These are phyloP conservation scores for Salix purpurea DNA, from an alignment of 345 rosid species.

Conservation along the genomic window DNA sequence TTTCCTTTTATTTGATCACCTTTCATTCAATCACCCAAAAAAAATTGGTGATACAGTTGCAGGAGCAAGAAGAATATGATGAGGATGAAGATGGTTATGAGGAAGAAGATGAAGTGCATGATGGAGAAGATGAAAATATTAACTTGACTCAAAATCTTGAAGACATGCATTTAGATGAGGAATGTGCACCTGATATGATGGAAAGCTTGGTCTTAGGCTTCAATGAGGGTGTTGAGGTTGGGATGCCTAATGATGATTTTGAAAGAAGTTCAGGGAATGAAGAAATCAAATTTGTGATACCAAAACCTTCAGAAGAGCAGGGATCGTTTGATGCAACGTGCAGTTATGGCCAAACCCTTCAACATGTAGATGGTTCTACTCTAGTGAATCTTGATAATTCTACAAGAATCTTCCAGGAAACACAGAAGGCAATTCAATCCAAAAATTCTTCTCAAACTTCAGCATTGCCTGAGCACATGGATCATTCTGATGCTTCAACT, in stretches of 20 bases:
- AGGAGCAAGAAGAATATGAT: conserved; percentile 92
- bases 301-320: conserved; percentile 38
- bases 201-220: conserved; percentile 74
- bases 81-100: conserved; percentile 86
- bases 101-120: conserved; percentile 78
- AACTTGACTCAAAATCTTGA: conserved; percentile 51
- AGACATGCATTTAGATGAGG: conserved; percentile 55
- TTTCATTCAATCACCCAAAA: neutral
- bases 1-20: neutral
- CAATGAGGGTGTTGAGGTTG: conserved; percentile 85
- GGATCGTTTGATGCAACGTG: conserved; percentile 35
- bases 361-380: conserved; percentile 38
- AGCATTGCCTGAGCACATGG: conserved; percentile 31
- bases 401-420: conserved; percentile 46
- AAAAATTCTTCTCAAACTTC: conserved; percentile 33
- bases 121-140: conserved; percentile 63
- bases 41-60: conserved; percentile 26
- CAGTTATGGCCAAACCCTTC: conserved; percentile 36
- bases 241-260: conserved; percentile 69
- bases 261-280: conserved; percentile 56
- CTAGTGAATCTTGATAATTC: conserved; percentile 36
- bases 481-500: conserved; percentile 35
- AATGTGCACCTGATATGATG: conserved; percentile 41
- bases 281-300: conserved; percentile 35
- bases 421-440: conserved; percentile 49